phyloP scores from a whole-genome alignment of 2,329 filamentous ascomycete species.

The Botrytis cinerea region DNA sequence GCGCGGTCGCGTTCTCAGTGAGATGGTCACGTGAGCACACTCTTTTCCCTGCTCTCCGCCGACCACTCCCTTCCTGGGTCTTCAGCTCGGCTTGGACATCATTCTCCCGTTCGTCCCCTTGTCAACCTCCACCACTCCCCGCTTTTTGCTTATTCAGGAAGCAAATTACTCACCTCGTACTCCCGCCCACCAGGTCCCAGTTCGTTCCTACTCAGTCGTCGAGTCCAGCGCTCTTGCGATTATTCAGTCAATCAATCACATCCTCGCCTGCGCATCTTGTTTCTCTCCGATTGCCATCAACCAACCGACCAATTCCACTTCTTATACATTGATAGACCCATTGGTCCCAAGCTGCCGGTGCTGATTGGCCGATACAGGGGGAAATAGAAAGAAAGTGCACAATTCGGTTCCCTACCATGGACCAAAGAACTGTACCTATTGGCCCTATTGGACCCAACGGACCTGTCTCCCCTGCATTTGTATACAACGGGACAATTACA shows the following conservation, averaged over 20 bases:
- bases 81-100: too few species aligned
- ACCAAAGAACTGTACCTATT: slow-evolving; percentile 21
- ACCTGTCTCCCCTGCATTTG: slow-evolving; percentile 29
- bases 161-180: not conserved
- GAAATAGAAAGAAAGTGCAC: not conserved
- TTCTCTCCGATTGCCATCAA: slow-evolving; percentile 40
- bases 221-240: not conserved
- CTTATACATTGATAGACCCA: not conserved
- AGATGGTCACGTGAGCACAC: not conserved
- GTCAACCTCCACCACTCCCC: not conserved
- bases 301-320: slow-evolving; percentile 33
- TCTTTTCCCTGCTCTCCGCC: not conserved
- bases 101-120: not conserved
- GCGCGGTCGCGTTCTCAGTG: too few species aligned
- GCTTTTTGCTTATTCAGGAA: slow-evolving; percentile 4
- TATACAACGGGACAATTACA: slow-evolving; percentile 25
- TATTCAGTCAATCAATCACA: slow-evolving; percentile 11
- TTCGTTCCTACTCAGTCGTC: not conserved
- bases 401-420: slow-evolving; percentile 24
- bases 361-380: not conserved
- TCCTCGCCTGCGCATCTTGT: not conserved
- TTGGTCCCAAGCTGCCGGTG: not conserved
- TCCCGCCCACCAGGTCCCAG: too few species aligned
- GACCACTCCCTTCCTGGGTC: too few species aligned
- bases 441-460: not conserved